These are phyloP conservation scores for Lonicera japonica DNA, from an alignment of 129 eudicot species.

Conservation along the genomic window DNA sequence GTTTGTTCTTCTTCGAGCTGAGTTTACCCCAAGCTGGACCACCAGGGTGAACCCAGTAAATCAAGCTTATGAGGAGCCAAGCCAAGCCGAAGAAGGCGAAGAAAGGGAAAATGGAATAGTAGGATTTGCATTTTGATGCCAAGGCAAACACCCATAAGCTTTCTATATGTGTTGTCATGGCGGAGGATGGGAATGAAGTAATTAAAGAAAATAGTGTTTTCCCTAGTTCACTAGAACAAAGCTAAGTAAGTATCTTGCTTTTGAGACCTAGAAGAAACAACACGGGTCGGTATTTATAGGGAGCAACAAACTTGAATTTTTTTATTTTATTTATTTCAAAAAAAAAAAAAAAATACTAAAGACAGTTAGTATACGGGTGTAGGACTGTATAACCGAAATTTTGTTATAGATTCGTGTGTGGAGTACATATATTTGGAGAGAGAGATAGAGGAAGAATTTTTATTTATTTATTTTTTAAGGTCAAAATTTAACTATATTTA, in stretches of 20 bases:
- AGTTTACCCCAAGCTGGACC: conserved; percentile 72
- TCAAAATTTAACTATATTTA: too few species aligned
- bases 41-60: conserved; percentile 50
- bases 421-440: not conserved
- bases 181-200: not conserved
- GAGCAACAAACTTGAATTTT: too few species aligned
- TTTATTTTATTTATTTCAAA: too few species aligned
- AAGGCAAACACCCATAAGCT: conserved; percentile 65
- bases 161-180: conserved; percentile 43
- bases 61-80: conserved; percentile 23
- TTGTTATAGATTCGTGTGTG: not conserved
- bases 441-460: too few species aligned
- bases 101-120: conserved; percentile 18
- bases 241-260: not conserved
- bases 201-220: too few species aligned
- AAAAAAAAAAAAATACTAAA: not conserved
- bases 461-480: too few species aligned
- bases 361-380: conserved; percentile 5
- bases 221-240: too few species aligned
- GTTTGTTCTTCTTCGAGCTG: conserved; percentile 7
- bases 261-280: not conserved
- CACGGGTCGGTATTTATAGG: conserved; percentile 30
- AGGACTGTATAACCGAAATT: conserved; percentile 8
- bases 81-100: conserved; percentile 16
- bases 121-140: conserved; percentile 44